Conservation (phyloP, 2,329 filamentous ascomycete genomes). For the Talaromyces atroroseus region DNA sequence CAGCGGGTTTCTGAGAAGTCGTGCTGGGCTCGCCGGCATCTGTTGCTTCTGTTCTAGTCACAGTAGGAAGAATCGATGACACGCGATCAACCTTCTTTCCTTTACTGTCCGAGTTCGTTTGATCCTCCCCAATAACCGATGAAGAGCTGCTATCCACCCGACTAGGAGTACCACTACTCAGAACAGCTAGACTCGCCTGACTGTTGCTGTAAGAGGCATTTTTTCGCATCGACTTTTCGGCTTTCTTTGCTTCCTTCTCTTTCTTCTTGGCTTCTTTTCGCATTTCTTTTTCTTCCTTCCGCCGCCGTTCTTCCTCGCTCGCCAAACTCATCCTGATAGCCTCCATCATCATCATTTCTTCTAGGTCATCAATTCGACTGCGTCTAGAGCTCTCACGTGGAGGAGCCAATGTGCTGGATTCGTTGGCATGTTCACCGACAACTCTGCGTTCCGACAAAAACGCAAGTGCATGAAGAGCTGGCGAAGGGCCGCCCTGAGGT, state of each 20-base stretch:
- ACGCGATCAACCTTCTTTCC: slow-evolving; percentile 65
- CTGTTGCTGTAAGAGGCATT: slow-evolving; percentile 48
- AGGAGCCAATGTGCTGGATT: slow-evolving; percentile 34
- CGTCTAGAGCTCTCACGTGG: slow-evolving; percentile 51
- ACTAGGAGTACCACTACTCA: slow-evolving; percentile 35
- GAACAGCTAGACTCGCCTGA: slow-evolving; percentile 60
- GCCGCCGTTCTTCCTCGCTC: slow-evolving; percentile 86
- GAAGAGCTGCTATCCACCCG: slow-evolving; percentile 34
- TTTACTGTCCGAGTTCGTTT: slow-evolving; percentile 53
- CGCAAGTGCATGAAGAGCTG: slow-evolving; percentile 42
- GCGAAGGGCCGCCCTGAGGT: slow-evolving; percentile 23
- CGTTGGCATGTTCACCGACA: slow-evolving; percentile 22
- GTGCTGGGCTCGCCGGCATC: background rate
- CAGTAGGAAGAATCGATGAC: slow-evolving; percentile 17
- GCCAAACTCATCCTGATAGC: slow-evolving; percentile 87
- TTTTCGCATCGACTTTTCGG: slow-evolving; percentile 63
- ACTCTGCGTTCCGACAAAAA: slow-evolving; percentile 42
- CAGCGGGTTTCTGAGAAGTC: background rate
- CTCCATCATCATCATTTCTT: slow-evolving; percentile 98
- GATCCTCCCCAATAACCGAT: slow-evolving; percentile 33
- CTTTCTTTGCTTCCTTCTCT: slow-evolving; percentile 78
- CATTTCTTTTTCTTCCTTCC: slow-evolving; percentile 73
- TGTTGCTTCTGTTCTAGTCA: background rate
- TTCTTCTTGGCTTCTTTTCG: slow-evolving; percentile 78
- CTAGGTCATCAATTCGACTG: slow-evolving; percentile 74